A percentile compares a stretch with the other conserved stretches of the same genome.
These are phyloP conservation scores for Clonostachys chloroleuca DNA, from an alignment of 2,329 filamentous ascomycete species.

Conservation along the genomic window DNA sequence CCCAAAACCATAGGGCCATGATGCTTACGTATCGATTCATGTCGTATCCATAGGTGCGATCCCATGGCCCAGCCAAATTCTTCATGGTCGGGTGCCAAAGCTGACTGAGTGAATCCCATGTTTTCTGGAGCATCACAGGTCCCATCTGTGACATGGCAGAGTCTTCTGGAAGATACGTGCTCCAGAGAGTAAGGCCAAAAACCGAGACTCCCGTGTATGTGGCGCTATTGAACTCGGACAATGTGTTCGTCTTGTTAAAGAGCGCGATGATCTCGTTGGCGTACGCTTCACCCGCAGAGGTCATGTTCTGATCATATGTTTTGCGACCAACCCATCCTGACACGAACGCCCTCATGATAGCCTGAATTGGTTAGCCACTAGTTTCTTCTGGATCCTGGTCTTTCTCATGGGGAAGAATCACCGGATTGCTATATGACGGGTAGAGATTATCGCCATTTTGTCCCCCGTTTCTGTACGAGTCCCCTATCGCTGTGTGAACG, in stretches of 20 bases:
- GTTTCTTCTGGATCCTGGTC: too few species aligned
- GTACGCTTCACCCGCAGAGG: conserved; percentile 47
- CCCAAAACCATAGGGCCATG: conserved; percentile 56
- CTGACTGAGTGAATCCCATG: conserved; percentile 44
- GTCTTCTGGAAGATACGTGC: conserved; percentile 50
- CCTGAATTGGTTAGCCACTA: background rate
- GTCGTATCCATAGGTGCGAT: conserved; percentile 58
- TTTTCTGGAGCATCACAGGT: conserved; percentile 43
- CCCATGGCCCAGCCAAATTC: conserved; percentile 62
- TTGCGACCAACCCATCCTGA: conserved; percentile 53
- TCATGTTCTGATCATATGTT: conserved; percentile 54
- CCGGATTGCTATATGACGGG: conserved; percentile 56
- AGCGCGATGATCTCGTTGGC: conserved; percentile 51
- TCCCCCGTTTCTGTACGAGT: conserved; percentile 57
- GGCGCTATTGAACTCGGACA: conserved; percentile 59
- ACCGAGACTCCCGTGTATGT: conserved; percentile 61
- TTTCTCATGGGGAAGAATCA: conserved; percentile 11
- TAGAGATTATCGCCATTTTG: conserved; percentile 58
- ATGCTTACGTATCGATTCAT: conserved; percentile 59
- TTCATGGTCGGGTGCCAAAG: conserved; percentile 55
- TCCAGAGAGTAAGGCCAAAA: conserved; percentile 53
- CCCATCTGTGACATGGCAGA: conserved; percentile 50
- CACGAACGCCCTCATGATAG: conserved; percentile 59
- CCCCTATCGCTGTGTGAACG: conserved; percentile 50
- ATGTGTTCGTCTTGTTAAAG: conserved; percentile 48